phyloP scores from a whole-genome alignment of 2,329 filamentous ascomycete genomes.

The Cercospora citrullina region DNA sequence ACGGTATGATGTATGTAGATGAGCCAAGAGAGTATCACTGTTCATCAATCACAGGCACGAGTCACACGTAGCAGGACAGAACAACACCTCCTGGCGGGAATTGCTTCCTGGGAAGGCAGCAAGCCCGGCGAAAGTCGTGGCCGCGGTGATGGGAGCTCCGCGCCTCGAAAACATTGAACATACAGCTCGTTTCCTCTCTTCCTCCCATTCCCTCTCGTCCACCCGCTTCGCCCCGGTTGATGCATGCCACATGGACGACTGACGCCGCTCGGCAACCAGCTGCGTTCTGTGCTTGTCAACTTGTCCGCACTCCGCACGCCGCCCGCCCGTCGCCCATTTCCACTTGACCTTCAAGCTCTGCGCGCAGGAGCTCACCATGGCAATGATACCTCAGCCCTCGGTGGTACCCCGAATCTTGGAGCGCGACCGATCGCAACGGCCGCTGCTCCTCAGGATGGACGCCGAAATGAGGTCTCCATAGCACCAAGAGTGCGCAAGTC shows the following conservation, averaged over 20 bases:
- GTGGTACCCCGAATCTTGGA: not conserved
- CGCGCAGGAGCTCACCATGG: not conserved
- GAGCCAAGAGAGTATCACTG: not conserved
- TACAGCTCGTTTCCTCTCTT: not conserved
- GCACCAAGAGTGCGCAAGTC: not conserved
- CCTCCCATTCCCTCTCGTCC: constrained; percentile 1
- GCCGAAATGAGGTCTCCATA: not conserved
- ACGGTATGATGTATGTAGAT: not conserved
- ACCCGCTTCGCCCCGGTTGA: constrained; percentile 15
- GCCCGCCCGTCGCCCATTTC: not conserved
- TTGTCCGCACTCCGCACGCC: constrained; percentile 5
- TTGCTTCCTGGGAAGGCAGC: not conserved
- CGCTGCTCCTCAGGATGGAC: not conserved
- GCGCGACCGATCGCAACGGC: not conserved
- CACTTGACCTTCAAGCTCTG: not conserved
- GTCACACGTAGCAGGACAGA: not conserved
- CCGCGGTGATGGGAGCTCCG: not conserved
- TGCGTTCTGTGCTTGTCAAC: constrained; percentile 32
- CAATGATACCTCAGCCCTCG: not conserved
- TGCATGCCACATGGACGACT: constrained; percentile 40
- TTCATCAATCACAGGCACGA: not conserved
- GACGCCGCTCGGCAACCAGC: constrained; percentile 38
- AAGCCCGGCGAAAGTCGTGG: constrained; percentile 7
- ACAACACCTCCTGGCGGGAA: constrained; percentile 5
- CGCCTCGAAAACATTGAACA: constrained; percentile 1